Evolutionary conservation across 1,284 basidiomycete genomes (phyloP), one percentile per base, ranked within the genome.

Genomic region (Ustilago tritici): DNA sequence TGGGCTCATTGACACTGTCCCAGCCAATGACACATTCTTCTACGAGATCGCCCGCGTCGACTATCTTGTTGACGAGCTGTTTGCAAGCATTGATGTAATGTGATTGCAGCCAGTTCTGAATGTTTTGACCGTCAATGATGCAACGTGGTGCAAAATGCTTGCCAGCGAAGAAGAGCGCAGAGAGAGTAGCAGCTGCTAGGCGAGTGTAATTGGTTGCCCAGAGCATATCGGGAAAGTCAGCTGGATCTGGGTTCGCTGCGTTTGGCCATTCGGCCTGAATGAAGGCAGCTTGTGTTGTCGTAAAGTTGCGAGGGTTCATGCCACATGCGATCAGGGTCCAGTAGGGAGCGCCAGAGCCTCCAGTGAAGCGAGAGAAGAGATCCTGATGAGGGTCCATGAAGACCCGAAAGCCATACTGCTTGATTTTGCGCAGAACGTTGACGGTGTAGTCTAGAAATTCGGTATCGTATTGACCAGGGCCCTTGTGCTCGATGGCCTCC

Each of bases 361-460:
- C 95, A 6, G 93, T 93, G 88, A 95, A 98, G 46, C 96, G 93
- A 1, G 95, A 98, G 94, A 96, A 98, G 41, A 91, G 90, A 84
- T 99, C 96, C 88, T 98, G 96, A 87, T 99, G 96, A 6, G 96
- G 95, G 85, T 98, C 95, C 90, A 99, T 92, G 87, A 91, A 97
- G 6, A 98, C 87, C 77, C 90, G 91, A 87, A 99, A 98, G n/a
- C 96, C 96, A 83, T 93, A 93, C 65, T 94, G 91, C 84, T 95
- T 95, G 88, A 94, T 94, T 87, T 95, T 95, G 50, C 91, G 89
- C 17, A 98, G 89, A 0, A 97, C 93, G 19, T 90, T 90, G 28
- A 98, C 90, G 4, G 92, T 93, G 83, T 98, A 98, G 81, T 96
- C 93, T 89, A 98, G 94, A 86, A 92, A 98, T 46, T 93, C 93